A percentile compares a stretch with the other conserved stretches of the same genome.
phyloP scores from a whole-genome alignment of 2,329 filamentous ascomycete genomes.

The Botrytis sinoallii region DNA sequence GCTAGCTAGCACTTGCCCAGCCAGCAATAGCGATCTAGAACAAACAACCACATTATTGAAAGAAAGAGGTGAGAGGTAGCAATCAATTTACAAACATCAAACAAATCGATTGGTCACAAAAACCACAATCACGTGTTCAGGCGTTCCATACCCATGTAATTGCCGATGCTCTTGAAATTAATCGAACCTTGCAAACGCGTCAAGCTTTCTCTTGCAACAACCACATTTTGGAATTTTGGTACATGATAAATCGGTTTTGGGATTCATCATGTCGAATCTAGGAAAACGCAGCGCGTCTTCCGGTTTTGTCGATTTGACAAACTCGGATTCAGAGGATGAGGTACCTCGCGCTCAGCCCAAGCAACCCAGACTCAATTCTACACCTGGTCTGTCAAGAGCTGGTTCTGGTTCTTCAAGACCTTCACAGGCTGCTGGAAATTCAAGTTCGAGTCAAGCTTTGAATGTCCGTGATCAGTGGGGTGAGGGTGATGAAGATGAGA shows the following conservation, averaged over 20 bases:
- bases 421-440: constrained; percentile 4
- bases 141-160: background rate
- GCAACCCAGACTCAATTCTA: constrained; percentile 28
- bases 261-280: background rate
- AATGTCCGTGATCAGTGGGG: constrained; percentile 26
- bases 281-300: constrained; percentile 39
- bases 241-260: background rate
- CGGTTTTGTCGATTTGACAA: constrained; percentile 45
- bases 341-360: constrained; percentile 26
- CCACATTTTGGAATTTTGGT: background rate
- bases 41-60: background rate
- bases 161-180: background rate
- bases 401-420: constrained; percentile 6
- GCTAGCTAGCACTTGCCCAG: background rate
- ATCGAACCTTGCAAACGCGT: constrained; percentile 4
- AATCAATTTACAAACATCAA: background rate
- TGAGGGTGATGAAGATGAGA: constrained; percentile 31
- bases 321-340: constrained; percentile 36
- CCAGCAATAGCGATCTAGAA: background rate
- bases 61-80: background rate
- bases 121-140: background rate
- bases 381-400: constrained; percentile 10
- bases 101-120: background rate
- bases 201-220: background rate
- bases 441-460: constrained; percentile 26